Percentiles rank a stretch among this genome's conserved stretches.
Evolutionary conservation across 129 eudicot species (phyloP).

Genomic region (Glebionis coronaria): DNA sequence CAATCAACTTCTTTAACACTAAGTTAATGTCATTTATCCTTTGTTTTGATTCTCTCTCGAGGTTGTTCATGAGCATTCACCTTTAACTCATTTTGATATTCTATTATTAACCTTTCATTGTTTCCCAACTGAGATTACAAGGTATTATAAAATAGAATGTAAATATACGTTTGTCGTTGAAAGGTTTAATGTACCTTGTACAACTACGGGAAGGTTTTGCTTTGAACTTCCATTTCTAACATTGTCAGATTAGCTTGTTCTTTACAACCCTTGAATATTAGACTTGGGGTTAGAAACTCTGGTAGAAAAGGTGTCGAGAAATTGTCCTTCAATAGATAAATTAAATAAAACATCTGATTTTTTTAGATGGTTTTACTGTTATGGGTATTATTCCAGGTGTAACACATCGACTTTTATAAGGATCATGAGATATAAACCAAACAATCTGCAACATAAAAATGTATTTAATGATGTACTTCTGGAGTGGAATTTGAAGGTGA

Average conservation of each 20-base stretch:
- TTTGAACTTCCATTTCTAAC: constrained; percentile 63
- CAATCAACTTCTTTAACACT: no score
- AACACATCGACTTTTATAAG: constrained; percentile 26
- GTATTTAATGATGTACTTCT: constrained; percentile 37
- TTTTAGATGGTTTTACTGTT: constrained; percentile 23
- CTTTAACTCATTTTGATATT: not conserved
- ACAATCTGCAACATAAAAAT: constrained; percentile 57
- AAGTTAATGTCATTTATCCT: no score
- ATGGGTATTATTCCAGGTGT: constrained; percentile 19
- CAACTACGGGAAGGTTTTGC: constrained; percentile 79
- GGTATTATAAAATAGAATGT: not conserved
- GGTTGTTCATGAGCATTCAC: no score
- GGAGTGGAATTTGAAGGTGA: constrained; percentile 7
- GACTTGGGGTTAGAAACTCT: no score
- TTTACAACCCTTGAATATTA: constrained; percentile 53
- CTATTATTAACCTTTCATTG: constrained; percentile 83
- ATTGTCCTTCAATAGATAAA: constrained; percentile 27
- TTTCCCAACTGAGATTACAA: not conserved
- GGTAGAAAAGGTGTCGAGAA: no score
- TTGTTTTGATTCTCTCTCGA: no score
- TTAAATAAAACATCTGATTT: constrained; percentile 18
- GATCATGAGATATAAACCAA: constrained; percentile 58
- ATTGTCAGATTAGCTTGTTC: constrained; percentile 46
- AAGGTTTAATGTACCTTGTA: constrained; percentile 55
- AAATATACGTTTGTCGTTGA: not conserved